Conservation (phyloP, 768 basidiomycete species). For the Auricularia sp. region DNA sequence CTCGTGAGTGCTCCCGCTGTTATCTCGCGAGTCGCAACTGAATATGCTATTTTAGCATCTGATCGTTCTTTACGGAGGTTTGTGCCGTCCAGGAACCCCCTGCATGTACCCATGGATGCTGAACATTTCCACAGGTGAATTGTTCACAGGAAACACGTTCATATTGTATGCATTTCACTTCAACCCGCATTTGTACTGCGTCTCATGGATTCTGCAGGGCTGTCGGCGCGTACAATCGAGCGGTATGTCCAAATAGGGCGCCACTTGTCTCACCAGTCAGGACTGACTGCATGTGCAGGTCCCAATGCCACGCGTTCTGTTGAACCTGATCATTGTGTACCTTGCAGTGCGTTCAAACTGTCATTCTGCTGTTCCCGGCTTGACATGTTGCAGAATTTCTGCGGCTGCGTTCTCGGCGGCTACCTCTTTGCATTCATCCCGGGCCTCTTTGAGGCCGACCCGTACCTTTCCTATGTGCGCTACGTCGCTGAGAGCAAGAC, state of each 20-base stretch:
- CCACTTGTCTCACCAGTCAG: not conserved
- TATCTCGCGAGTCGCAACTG: not conserved
- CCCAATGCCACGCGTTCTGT: conserved; percentile 7
- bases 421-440: conserved; percentile 13
- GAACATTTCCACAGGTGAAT: conserved; percentile 1
- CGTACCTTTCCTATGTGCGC: conserved; percentile 9
- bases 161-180: conserved; percentile 4
- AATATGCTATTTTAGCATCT: conserved; percentile 1
- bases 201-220: not conserved
- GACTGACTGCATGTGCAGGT: conserved; percentile 3
- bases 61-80: conserved; percentile 12
- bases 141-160: conserved; percentile 15
- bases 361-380: not conserved
- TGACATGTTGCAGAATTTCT: conserved; percentile 1
- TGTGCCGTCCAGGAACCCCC: too few relatives aligned
- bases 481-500: conserved; percentile 8
- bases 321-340: conserved; percentile 11
- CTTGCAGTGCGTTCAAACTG: conserved; percentile 2
- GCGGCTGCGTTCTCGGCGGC: conserved; percentile 7
- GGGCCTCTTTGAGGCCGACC: conserved; percentile 11
- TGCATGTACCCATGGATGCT: too few relatives aligned
- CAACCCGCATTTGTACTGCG: not conserved
- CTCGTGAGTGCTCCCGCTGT: not conserved
- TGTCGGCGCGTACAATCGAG: not conserved
- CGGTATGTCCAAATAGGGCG: not conserved